These are phyloP conservation scores for Ogataea nakhonphanomensis DNA, from an alignment of 805 yeast genomes.

Conservation along the genomic window DNA sequence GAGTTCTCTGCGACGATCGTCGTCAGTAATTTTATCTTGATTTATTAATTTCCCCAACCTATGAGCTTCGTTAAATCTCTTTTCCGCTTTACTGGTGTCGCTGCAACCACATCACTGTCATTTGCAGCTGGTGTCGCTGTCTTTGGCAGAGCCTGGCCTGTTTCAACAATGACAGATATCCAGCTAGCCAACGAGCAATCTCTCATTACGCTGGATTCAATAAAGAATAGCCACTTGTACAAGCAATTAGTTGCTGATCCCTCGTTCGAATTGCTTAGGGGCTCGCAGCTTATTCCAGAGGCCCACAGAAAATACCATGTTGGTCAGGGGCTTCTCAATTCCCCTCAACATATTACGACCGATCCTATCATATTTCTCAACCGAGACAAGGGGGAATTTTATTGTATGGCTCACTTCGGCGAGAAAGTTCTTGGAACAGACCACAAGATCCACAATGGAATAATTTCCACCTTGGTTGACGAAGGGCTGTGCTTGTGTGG, in stretches of 20 bases:
- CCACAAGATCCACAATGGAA: constrained; percentile 78
- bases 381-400: constrained; percentile 47
- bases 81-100: constrained; percentile 8
- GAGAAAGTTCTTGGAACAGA: constrained; percentile 59
- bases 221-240: constrained; percentile 29
- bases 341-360: constrained; percentile 62
- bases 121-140: constrained; percentile 30
- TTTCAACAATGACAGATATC: constrained; percentile 11
- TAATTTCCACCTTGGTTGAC: constrained; percentile 74
- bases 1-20: constrained; percentile 8
- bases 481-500: constrained; percentile 86
- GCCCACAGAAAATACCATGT: constrained; percentile 63
- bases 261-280: constrained; percentile 27
- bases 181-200: constrained; percentile 23
- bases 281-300: constrained; percentile 49
- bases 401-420: constrained; percentile 73
- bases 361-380: constrained; percentile 71
- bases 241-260: constrained; percentile 22
- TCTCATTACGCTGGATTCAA: constrained; percentile 24
- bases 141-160: constrained; percentile 33
- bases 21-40: background rate
- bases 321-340: constrained; percentile 67
- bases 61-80: constrained; percentile 7
- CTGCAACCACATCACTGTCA: constrained; percentile 15
- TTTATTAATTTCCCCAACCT: background rate